These are phyloP conservation scores for Geosiphon pyriformis DNA, from an alignment of 192 early-diverging fungal species.

Conservation along the genomic window DNA sequence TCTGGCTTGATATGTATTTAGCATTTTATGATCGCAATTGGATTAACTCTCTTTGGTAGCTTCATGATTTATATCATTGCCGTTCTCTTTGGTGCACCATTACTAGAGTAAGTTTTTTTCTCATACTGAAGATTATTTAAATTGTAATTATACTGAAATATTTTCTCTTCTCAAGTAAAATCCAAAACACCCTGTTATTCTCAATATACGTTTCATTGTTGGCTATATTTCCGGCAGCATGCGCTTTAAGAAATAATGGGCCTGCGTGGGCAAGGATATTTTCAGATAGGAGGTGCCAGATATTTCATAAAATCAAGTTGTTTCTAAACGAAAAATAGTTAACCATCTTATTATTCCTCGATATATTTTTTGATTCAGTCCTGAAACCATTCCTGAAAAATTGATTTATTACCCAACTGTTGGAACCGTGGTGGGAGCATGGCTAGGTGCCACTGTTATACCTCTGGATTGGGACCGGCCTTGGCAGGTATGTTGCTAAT, in stretches of 20 bases:
- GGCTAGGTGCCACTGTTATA: slow-evolving; percentile 43
- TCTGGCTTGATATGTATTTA: not conserved
- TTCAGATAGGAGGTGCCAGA: not conserved
- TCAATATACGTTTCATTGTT: slow-evolving; percentile 31
- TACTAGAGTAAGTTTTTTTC: slow-evolving; percentile 25
- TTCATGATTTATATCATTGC: slow-evolving; percentile 28
- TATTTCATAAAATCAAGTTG: not conserved
- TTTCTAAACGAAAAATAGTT: not conserved
- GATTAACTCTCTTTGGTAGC: slow-evolving; percentile 10
- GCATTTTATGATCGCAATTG: slow-evolving; percentile 16
- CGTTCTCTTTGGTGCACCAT: slow-evolving; percentile 33
- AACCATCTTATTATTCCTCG: not conserved
- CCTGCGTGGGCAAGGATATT: slow-evolving; percentile 31
- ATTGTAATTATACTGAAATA: too few species aligned
- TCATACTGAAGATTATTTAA: not conserved
- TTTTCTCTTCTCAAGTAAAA: too few species aligned
- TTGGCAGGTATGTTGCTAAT: slow-evolving; percentile 35
- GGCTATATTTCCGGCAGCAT: slow-evolving; percentile 25
- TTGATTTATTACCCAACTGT: slow-evolving; percentile 33
- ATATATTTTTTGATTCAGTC: slow-evolving; percentile 26
- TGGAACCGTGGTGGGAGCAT: slow-evolving; percentile 33
- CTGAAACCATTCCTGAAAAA: slow-evolving; percentile 32
- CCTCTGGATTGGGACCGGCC: slow-evolving; percentile 44
- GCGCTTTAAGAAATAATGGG: slow-evolving; percentile 9
- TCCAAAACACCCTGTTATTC: slow-evolving; percentile 29